Evolutionary conservation across 257 asterid genomes (phyloP), one percentile per base, ranked within the genome.

Genomic region (Anisodus tanguticus): DNA sequence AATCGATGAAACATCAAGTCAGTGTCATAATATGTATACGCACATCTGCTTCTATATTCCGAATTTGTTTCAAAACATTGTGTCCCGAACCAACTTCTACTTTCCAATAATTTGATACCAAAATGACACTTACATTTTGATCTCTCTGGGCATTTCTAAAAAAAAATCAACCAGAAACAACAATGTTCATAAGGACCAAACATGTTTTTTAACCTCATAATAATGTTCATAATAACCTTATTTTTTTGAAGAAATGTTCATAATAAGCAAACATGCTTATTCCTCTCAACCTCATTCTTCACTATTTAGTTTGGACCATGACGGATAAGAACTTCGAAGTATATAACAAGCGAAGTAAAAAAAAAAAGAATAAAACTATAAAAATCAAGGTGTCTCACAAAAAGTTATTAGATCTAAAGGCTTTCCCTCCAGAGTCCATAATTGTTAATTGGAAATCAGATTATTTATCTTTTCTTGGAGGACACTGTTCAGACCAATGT

Each of bases 1-100:
- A 41, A 72, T 6, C 43, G 5, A 45, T 45, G 15, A 72, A 72
- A 5, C n/a, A 45, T 4, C 59, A 72, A 12, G 10, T 2, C 80
- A 45, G 55, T 47, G 79, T 26, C 41, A 47, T 45, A 15, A 72
- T 9, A 43, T 43, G 31, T 69, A 47, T 6, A 69, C 26, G 26
- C 22, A 17, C 57, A 31, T 15, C 78, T 70, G 7, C 55, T 70
- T 70, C 78, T 70, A 3, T 70, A 8, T 70, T 8, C 51, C 2
- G 2, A 68, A 70, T 8, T 41, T 41, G 55, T 41, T 70, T 69
- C 78, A 69, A 69, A 69, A 39, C 39, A 10, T 41, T 69, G 16
- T 69, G 78, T 69, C 54, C 55, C 78, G 2, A 70, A 70, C 35
- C 35, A 70, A 55, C 15, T 70, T 70, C 35, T 70, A 70, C 78